phyloP scores from a whole-genome alignment of 768 basidiomycete genomes.

The Leucocoprinus leucothites region DNA sequence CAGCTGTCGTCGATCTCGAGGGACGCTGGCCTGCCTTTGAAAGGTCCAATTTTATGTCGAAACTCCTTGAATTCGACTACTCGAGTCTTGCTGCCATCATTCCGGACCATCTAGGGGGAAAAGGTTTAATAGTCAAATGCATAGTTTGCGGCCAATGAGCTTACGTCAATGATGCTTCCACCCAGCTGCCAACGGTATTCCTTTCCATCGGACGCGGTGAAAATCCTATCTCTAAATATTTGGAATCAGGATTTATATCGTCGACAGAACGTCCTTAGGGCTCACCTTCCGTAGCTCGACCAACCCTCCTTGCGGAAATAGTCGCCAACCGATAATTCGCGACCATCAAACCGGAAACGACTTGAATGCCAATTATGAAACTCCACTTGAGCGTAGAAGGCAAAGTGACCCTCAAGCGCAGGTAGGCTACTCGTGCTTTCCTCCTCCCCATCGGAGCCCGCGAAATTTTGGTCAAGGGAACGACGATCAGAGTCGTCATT shows the following conservation, averaged over 20 bases:
- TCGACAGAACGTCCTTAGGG: not conserved
- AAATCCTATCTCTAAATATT: constrained; percentile 10
- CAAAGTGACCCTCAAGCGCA: not conserved
- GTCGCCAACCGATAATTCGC: not conserved
- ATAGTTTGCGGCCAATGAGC: not conserved
- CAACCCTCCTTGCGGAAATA: constrained; percentile 21
- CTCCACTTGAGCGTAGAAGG: constrained; percentile 14
- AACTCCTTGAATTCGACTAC: constrained; percentile 18
- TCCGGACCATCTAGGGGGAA: constrained; percentile 15
- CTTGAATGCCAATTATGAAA: constrained; percentile 12
- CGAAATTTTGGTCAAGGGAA: not conserved
- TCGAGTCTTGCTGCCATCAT: constrained; percentile 17
- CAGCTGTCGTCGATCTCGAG: constrained; percentile 25
- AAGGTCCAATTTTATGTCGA: constrained; percentile 6
- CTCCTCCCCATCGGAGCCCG: constrained; percentile 1
- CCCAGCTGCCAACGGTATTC: constrained; percentile 32
- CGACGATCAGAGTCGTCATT: not conserved
- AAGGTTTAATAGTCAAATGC: not conserved
- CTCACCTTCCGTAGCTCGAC: constrained; percentile 16
- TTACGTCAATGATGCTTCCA: constrained; percentile 17
- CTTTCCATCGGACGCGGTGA: constrained; percentile 17
- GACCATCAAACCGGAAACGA: constrained; percentile 11
- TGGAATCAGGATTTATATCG: not conserved
- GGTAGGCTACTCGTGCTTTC: not conserved
- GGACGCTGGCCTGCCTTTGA: constrained; percentile 15